Conservation (phyloP, 768 basidiomycete species). For the Collybia nuda region DNA sequence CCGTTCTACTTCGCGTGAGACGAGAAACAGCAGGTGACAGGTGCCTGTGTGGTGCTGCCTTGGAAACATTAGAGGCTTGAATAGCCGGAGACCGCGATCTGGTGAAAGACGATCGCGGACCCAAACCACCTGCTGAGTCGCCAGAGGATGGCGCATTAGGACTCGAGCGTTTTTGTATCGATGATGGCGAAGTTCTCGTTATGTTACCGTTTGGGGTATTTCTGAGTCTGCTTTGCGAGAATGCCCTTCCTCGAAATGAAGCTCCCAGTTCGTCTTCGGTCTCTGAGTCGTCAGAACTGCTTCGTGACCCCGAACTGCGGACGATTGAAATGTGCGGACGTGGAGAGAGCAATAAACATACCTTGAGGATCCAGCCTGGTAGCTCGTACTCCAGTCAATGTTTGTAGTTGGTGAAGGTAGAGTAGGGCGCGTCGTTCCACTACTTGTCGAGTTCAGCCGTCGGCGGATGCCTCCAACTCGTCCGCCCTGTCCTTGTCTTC, state of each 20-base stretch:
- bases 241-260: constrained; percentile 43
- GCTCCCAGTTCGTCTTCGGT: constrained; percentile 49
- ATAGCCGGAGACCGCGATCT: constrained; percentile 73
- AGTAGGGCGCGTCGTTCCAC: constrained; percentile 19
- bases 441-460: constrained; percentile 28
- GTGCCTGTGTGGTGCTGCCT: constrained; percentile 22
- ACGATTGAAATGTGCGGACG: not conserved
- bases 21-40: constrained; percentile 43
- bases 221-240: constrained; percentile 26
- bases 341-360: constrained; percentile 26
- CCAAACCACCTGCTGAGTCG: constrained; percentile 35
- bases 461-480: constrained; percentile 24
- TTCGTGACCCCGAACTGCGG: constrained; percentile 50
- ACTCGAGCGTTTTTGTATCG: constrained; percentile 27
- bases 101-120: constrained; percentile 52
- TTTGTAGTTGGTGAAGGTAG: constrained; percentile 22
- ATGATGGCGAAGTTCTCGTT: constrained; percentile 21
- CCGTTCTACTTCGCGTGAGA: constrained; percentile 35
- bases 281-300: constrained; percentile 56
- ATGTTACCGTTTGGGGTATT: constrained; percentile 20
- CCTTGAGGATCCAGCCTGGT: constrained; percentile 85
- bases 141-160: constrained; percentile 36
- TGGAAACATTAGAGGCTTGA: constrained; percentile 30
- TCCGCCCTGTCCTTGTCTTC: constrained; percentile 34
- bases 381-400: constrained; percentile 82